Base-by-base conservation (phyloP, 202 grass and related monocot genomes). In the Schoenoplectus tabernaemontani region DNA sequence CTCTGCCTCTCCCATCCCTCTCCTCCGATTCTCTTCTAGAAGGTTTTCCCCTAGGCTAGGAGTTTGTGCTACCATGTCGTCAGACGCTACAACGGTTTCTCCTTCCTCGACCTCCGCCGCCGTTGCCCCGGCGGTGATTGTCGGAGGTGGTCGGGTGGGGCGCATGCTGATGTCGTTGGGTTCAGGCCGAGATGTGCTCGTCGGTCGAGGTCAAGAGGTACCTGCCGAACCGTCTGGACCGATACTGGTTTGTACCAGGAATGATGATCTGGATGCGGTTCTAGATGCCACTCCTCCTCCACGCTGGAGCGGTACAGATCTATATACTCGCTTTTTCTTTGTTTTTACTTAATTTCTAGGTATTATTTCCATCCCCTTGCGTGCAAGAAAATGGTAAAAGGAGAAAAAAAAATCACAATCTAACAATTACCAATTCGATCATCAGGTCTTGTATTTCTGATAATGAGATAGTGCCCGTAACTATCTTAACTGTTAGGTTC, bases 211-310 rank as follows among this genome's bases (percentile, higher is more conserved):
- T 4, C 82, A 94, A 46, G 82, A 65, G 87, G 84, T 92, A 7
- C 88, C 95, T 17, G 69, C 72, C 2, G 75, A 83, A 4, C 79
- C 83, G 37, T 77, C 87, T 2, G 89, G 93, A 8, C 94, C 94
- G 34, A 86, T 97, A 37, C 57, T 97, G 0, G 93, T 97, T 15
- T 97, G 93, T 84, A 97, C 93, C 41, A 91, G 93, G 79, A 97
- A 97, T 78, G 93, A 97, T 78, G 93, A 97, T 86, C 85, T 97
- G 23, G 93, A 97, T 78, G 84, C 85, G 20, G 91, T 97, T 75
- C 94, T 97, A 4, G 91, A 88, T 47, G 77, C 84, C 84, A 97
- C 91, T 8, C 94, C 94, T 1, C 84, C 42, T 15, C 92, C 91
- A 39, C 91, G 91, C 2, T 93, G 91, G 94, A 75, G 79, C 81